Base-by-base conservation (phyloP, 345 rosid species). In the Draba incana region DNA sequence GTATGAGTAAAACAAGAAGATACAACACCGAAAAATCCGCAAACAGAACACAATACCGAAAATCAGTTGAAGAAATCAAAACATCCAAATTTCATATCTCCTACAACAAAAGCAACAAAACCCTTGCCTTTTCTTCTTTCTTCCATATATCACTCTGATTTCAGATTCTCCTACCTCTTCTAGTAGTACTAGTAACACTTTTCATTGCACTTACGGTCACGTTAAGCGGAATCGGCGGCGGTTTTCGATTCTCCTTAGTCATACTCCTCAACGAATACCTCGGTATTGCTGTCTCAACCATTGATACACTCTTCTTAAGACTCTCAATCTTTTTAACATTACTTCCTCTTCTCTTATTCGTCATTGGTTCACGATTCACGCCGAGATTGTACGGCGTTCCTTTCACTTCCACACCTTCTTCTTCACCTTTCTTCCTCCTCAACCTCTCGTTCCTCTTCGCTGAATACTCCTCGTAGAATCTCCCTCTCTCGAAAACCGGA, bases 371-470 rank as follows among this genome's bases (percentile, higher is more conserved):
- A 20, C 81, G 74, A 0, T 75, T 81, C 2, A 93, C 96, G 1
- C 97, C 98, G 0, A 90, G 84, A 57, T 75, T 69, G 47, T 81
- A 78, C 14, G 79, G 78, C 6, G 78, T 71, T 77, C 54, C 59
- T 75, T 31, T 68, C 75, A 15, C 31, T 1, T 14, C 5, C 6
- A 8, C n/a, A n/a, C 42, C 38, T 61, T 12, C 68, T 12, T 35
- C 92, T 7, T 75, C 82, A 23, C 80, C 70, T 66, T 64, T 84
- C 83, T 85, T 94, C 76, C 85, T 80, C 76, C 48, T 86, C 78
- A 94, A 78, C 76, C 87, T 66, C 83, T 94, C 99, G 66, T 87
- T 90, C 74, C 99, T 87, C 72, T 84, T 79, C 0, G 91, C 97
- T 0, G 96, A 77, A 67, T 94, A 94, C 77, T 78, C 86, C 1